A percentile compares a stretch with the other conserved stretches of the same genome.
Conservation (phyloP, 1,139 yeast genomes). For the Oligophagozyma castellii region DNA sequence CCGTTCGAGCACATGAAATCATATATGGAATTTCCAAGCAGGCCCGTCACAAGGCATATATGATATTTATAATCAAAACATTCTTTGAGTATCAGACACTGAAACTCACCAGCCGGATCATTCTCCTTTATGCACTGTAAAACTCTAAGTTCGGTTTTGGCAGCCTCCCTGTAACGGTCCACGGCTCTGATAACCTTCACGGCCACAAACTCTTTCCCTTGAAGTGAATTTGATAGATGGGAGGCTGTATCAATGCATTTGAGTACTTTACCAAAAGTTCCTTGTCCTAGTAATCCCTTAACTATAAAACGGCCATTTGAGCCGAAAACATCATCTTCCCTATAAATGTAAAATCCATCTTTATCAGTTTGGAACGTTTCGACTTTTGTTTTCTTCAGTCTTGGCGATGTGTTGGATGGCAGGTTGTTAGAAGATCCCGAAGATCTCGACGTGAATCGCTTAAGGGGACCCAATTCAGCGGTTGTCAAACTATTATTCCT, state of each 20-base stretch:
- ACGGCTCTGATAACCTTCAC: slow-evolving; percentile 78
- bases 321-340: slow-evolving; percentile 38
- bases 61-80: slow-evolving; percentile 91
- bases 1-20: slow-evolving; percentile 76
- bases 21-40: slow-evolving; percentile 71
- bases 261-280: slow-evolving; percentile 94
- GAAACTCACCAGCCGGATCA: slow-evolving; percentile 29
- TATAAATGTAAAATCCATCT: slow-evolving; percentile 73
- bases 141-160: slow-evolving; percentile 67
- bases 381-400: background rate
- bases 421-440: slow-evolving; percentile 1
- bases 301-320: slow-evolving; percentile 58
- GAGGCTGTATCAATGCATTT: slow-evolving; percentile 44
- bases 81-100: slow-evolving; percentile 39
- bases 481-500: background rate
- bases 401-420: slow-evolving; percentile 1
- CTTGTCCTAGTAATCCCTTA: slow-evolving; percentile 72
- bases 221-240: slow-evolving; percentile 20
- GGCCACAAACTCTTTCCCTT: slow-evolving; percentile 51
- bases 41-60: slow-evolving; percentile 84
- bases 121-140: slow-evolving; percentile 61
- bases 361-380: slow-evolving; percentile 34
- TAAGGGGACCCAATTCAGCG: slow-evolving; percentile 1
- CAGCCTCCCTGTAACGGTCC: slow-evolving; percentile 73
- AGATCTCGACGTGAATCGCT: background rate